A percentile compares a stretch with the other conserved stretches of the same genome.
These are phyloP conservation scores for Solanum hybrid DNA, from an alignment of 305 asterid species.

Conservation along the genomic window DNA sequence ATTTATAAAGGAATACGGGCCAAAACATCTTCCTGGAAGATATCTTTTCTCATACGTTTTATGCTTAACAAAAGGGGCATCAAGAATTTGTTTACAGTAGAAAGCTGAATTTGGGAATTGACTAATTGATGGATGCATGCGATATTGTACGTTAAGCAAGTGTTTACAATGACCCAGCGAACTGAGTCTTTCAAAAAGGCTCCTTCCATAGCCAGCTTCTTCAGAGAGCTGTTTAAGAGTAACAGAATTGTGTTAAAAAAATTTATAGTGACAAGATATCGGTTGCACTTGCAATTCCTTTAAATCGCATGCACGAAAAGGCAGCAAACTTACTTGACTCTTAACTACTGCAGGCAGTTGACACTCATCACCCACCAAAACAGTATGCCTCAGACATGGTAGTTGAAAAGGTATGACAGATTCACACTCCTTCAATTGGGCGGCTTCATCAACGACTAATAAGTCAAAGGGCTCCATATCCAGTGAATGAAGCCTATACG, in stretches of 20 bases:
- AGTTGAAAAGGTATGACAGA: slow-evolving; percentile 55
- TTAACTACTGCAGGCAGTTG: slow-evolving; percentile 49
- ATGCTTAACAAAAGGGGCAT: slow-evolving; percentile 41
- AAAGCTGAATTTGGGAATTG: slow-evolving; percentile 52
- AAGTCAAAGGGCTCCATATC: slow-evolving; percentile 29
- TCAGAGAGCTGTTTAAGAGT: slow-evolving; percentile 29
- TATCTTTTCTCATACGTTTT: slow-evolving; percentile 23
- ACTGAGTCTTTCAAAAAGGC: slow-evolving; percentile 64
- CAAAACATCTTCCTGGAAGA: slow-evolving; percentile 45
- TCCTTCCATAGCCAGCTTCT: slow-evolving; percentile 59
- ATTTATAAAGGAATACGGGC: slow-evolving; percentile 63
- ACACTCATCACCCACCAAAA: slow-evolving; percentile 61
- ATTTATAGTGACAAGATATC: not conserved
- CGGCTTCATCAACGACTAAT: slow-evolving; percentile 65
- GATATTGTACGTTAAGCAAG: slow-evolving; percentile 51
- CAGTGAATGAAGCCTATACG: slow-evolving; percentile 30
- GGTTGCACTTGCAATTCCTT: not conserved
- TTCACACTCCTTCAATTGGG: slow-evolving; percentile 66
- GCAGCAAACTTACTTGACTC: slow-evolving; percentile 39
- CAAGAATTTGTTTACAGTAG: slow-evolving; percentile 36
- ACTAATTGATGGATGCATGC: slow-evolving; percentile 75
- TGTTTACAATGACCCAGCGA: slow-evolving; percentile 43
- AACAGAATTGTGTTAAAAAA: not conserved
- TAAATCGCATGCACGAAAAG: not conserved
- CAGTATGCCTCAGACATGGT: slow-evolving; percentile 30